These are phyloP conservation scores for Fusarium proliferatum DNA, from an alignment of 2,329 filamentous ascomycete species.

Conservation along the genomic window DNA sequence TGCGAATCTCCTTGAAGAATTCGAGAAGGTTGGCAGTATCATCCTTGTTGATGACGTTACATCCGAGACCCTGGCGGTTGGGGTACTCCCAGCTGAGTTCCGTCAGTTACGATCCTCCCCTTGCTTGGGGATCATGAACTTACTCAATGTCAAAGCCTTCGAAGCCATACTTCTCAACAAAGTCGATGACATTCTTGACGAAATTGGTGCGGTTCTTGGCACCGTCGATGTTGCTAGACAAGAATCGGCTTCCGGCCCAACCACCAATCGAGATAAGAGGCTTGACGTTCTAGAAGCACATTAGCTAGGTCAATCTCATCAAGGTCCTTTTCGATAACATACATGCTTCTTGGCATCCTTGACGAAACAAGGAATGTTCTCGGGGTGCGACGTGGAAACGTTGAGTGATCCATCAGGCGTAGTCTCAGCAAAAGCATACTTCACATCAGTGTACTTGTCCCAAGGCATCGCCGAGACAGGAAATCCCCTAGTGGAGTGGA, in stretches of 20 bases:
- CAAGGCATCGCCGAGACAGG: slow-evolving; percentile 34
- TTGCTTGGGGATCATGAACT: neutral
- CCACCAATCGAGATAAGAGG: slow-evolving; percentile 34
- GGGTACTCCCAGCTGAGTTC: slow-evolving; percentile 36
- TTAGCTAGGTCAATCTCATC: too few relatives aligned
- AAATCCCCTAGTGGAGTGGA: slow-evolving; percentile 34
- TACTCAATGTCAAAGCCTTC: slow-evolving; percentile 38
- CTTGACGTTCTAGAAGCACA: slow-evolving; percentile 21
- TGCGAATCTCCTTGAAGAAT: slow-evolving; percentile 33
- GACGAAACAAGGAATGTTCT: slow-evolving; percentile 27
- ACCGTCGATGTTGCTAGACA: slow-evolving; percentile 29
- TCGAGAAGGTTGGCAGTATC: slow-evolving; percentile 36
- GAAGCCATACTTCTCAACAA: slow-evolving; percentile 25
- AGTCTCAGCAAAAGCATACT: slow-evolving; percentile 41
- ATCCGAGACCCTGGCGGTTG: slow-evolving; percentile 38
- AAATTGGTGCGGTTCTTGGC: slow-evolving; percentile 38
- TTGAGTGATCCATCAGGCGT: slow-evolving; percentile 21
- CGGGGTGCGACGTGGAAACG: slow-evolving; percentile 19
- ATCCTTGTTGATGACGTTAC: slow-evolving; percentile 34
- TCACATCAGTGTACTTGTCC: slow-evolving; percentile 38
- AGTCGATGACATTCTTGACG: slow-evolving; percentile 14
- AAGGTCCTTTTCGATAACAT: neutral
- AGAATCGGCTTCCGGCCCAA: slow-evolving; percentile 31
- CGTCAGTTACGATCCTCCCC: neutral
- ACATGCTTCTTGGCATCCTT: slow-evolving; percentile 32